phyloP scores from a whole-genome alignment of 177 flowering plant species.

The Telopea speciosissima region DNA sequence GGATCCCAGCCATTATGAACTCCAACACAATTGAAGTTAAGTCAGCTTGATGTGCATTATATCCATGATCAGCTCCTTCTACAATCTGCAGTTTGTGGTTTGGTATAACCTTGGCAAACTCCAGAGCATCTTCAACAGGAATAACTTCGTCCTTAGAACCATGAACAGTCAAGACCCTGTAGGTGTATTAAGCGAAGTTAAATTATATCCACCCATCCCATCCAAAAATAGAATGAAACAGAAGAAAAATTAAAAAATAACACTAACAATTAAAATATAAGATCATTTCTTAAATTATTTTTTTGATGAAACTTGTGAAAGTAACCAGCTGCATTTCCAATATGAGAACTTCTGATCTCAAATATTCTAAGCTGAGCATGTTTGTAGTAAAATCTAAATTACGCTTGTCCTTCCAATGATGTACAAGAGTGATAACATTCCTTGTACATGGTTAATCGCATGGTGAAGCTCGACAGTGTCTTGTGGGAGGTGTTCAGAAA shows the following conservation, averaged over 20 bases:
- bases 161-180: constrained; percentile 79
- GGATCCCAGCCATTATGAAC: constrained; percentile 40
- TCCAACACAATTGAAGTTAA: constrained; percentile 41
- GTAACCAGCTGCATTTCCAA: background rate
- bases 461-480: background rate
- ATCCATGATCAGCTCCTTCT: constrained; percentile 76
- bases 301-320: too few relatives aligned
- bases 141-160: constrained; percentile 71
- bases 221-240: background rate
- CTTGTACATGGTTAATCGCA: background rate
- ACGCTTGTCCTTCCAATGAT: background rate
- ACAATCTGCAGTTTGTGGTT: constrained; percentile 64
- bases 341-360: background rate
- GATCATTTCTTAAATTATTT: too few relatives aligned
- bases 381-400: background rate
- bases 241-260: too few relatives aligned
- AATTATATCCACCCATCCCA: background rate
- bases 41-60: constrained; percentile 52
- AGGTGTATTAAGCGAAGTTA: constrained; percentile 4
- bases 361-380: background rate
- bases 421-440: background rate
- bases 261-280: too few relatives aligned
- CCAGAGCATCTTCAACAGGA: constrained; percentile 68
- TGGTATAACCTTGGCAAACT: constrained; percentile 69
- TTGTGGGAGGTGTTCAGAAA: background rate